Evolutionary conservation across 192 early-diverging fungal species (phyloP), one percentile per base, ranked within the genome.

Genomic region (Rhizoclosmatium globosum): DNA sequence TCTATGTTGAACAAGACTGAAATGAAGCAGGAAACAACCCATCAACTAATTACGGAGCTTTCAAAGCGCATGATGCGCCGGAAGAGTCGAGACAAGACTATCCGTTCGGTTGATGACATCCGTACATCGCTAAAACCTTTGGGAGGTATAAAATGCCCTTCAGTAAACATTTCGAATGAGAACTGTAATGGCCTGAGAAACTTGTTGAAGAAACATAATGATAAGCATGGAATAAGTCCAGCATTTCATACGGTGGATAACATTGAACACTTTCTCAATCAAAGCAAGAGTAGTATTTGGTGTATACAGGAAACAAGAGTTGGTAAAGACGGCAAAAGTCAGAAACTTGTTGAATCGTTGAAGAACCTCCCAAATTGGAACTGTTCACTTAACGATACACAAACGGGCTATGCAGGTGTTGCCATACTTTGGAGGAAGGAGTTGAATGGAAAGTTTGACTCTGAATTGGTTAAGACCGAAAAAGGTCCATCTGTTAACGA

Each of bases 281-380:
- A 7, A n/a, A 19, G 3, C 13, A 19, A 39, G 7, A 13, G 31
- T 56, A n/a, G 46, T 31, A 41, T 72, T 41, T 11, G 15, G 3
- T 72, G 70, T 48, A 31, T 72, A 4, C 70, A 72, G 50, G 70
- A 72, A 31, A 72, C 70, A 0, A 4, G 46, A 15, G 7, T 72
- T 15, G 70, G 70, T 13, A 72, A 48, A 39, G 21, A 72, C 17
- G 23, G 21, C 60, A 62, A 62, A 21, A 62, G 60, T 39, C 7
- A 56, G 11, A 57, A 39, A 9, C n/a, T 72, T 57, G 7, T 56
- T n/a, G 70, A 72, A 41, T 15, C 46, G 15, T 11, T 72, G 7
- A 11, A 17, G 4, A 72, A 13, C 31, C 46, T 72, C 1, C 70
- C 45, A 21, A 4, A 57, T 11, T 72, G 70, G 70, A 47, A 57